Conservation (phyloP, 805 yeast species). For the Myxozyma vanderwaltii region DNA sequence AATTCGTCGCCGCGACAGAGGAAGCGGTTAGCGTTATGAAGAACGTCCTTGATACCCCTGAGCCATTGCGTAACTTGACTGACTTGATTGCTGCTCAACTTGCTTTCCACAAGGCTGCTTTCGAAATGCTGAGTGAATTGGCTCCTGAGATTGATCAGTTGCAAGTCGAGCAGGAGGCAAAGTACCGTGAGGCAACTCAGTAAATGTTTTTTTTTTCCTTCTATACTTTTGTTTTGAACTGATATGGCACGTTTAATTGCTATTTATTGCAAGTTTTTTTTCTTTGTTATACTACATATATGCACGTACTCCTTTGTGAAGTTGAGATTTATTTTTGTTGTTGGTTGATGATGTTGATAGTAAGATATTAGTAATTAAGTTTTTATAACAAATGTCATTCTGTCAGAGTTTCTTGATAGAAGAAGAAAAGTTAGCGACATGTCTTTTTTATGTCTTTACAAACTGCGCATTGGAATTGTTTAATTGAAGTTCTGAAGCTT, state of each 20-base stretch:
- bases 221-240: neutral
- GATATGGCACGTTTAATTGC: no score
- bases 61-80: conserved; percentile 64
- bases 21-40: conserved; percentile 83
- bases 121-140: conserved; percentile 64
- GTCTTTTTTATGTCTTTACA: conserved; percentile 1
- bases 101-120: conserved; percentile 75
- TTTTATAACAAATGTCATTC: no score
- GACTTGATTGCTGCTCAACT: conserved; percentile 78
- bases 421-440: neutral
- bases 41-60: conserved; percentile 70
- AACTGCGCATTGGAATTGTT: conserved; percentile 14
- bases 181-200: conserved; percentile 34
- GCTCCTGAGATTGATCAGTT: conserved; percentile 64
- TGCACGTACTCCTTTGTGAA: no score
- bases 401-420: no score
- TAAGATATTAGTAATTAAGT: no score
- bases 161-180: conserved; percentile 54
- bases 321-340: neutral
- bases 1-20: conserved; percentile 85
- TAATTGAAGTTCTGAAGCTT: conserved; percentile 12
- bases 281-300: neutral
- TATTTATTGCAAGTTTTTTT: no score
- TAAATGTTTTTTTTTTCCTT: neutral
- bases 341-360: neutral